These are phyloP conservation scores for Chloroidium sp. DNA, from an alignment of 163 green algal genomes.

Conservation along the genomic window DNA sequence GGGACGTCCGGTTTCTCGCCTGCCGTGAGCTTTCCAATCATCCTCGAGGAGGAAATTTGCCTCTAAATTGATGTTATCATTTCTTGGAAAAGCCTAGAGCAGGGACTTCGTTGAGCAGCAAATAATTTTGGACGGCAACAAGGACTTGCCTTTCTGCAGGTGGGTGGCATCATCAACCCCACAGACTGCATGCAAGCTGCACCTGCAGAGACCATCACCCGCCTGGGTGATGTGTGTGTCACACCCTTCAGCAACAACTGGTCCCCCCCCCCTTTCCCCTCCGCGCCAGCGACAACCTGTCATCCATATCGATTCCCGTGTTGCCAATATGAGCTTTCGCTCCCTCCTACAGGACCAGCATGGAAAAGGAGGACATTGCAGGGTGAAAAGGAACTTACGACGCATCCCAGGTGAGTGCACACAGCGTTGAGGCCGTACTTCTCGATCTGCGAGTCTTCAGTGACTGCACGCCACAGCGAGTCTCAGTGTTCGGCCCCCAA, in stretches of 20 bases:
- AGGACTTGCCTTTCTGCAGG: background rate
- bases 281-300: no score
- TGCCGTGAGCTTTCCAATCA: background rate
- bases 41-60: no score
- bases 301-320: no score
- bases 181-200: background rate
- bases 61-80: no score
- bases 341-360: no score
- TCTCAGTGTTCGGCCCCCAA: no score
- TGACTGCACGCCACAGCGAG: constrained; percentile 41
- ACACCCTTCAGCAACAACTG: constrained; percentile 1
- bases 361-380: background rate
- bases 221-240: background rate
- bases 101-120: no score
- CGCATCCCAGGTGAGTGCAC: constrained; percentile 98
- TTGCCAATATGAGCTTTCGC: no score
- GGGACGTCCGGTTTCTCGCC: background rate
- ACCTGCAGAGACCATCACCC: background rate
- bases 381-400: constrained; percentile 51
- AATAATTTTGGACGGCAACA: no score
- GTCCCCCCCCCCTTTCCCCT: background rate
- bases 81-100: no score
- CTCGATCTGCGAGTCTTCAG: constrained; percentile 63
- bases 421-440: constrained; percentile 96
- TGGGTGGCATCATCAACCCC: background rate